These are phyloP conservation scores for Viridothelium virens DNA, from an alignment of 495 filamentous ascomycete genomes.

Conservation along the genomic window DNA sequence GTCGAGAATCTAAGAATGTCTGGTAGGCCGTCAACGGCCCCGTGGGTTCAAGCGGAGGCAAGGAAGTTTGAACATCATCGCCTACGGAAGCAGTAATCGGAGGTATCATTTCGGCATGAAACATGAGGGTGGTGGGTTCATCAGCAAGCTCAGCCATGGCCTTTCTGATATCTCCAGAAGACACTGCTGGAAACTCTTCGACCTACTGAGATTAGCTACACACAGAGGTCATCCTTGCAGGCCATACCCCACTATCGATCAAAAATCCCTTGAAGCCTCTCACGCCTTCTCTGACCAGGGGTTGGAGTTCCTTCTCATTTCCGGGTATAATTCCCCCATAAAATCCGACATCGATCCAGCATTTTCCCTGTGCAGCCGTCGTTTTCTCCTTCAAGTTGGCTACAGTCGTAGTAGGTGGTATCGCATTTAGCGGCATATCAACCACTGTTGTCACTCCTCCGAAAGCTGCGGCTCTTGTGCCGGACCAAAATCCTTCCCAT, in stretches of 20 bases:
- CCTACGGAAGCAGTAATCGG: constrained; percentile 75
- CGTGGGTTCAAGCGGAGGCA: constrained; percentile 62
- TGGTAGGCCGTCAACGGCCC: constrained; percentile 74
- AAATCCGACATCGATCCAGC: constrained; percentile 98
- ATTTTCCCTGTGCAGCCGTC: constrained; percentile 75
- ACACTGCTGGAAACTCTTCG: constrained; percentile 90
- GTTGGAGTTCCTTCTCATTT: constrained; percentile 70
- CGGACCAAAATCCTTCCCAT: constrained; percentile 97
- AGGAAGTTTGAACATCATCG: constrained; percentile 64
- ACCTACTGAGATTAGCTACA: constrained; percentile 47
- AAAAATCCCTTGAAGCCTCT: constrained; percentile 97
- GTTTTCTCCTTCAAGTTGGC: constrained; percentile 75
- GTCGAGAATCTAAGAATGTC: constrained; percentile 88
- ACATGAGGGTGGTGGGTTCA: constrained; percentile 84
- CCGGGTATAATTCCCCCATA: constrained; percentile 94
- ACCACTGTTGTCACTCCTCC: constrained; percentile 97
- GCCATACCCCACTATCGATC: constrained; percentile 87
- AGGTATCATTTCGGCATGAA: constrained; percentile 97
- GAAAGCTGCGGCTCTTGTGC: constrained; percentile 87
- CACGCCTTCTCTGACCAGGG: constrained; percentile 75
- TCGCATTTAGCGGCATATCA: constrained; percentile 97
- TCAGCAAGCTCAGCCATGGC: constrained; percentile 74
- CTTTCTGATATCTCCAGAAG: constrained; percentile 63
- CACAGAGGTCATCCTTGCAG: constrained; percentile 11
- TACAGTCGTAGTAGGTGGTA: constrained; percentile 91